Conservation (phyloP, 2,329 filamentous ascomycete genomes). For the Penicillium sp. region DNA sequence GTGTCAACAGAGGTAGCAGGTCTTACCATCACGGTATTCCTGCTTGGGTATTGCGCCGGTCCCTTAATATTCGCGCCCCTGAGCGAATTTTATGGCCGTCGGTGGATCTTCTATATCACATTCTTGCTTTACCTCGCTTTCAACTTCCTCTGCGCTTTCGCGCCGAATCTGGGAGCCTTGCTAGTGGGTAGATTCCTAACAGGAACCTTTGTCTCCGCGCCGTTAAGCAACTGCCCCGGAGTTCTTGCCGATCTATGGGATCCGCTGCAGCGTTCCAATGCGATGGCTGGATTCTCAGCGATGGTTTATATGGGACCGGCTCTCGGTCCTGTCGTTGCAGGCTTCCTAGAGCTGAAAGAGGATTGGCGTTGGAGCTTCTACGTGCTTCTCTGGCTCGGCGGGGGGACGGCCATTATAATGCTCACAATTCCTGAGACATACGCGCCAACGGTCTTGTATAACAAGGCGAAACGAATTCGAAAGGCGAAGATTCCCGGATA, state of each 20-base stretch:
- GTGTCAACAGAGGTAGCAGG: slow-evolving; percentile 50
- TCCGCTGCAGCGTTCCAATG: slow-evolving; percentile 52
- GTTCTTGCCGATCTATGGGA: slow-evolving; percentile 57
- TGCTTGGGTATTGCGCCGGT: slow-evolving; percentile 63
- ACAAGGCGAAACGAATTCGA: slow-evolving; percentile 56
- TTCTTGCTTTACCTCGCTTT: slow-evolving; percentile 43
- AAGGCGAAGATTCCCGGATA: slow-evolving; percentile 51
- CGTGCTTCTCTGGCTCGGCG: slow-evolving; percentile 43
- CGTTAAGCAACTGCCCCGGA: slow-evolving; percentile 46
- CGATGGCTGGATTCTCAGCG: slow-evolving; percentile 54
- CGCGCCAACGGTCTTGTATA: slow-evolving; percentile 50
- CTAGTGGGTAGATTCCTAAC: slow-evolving; percentile 57
- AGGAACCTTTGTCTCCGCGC: slow-evolving; percentile 55
- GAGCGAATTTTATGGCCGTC: slow-evolving; percentile 60
- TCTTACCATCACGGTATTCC: slow-evolving; percentile 62
- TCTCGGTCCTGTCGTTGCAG: slow-evolving; percentile 55
- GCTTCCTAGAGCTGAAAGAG: slow-evolving; percentile 57
- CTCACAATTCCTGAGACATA: slow-evolving; percentile 61
- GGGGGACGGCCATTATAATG: slow-evolving; percentile 44
- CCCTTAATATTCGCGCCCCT: slow-evolving; percentile 64
- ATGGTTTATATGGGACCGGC: slow-evolving; percentile 57
- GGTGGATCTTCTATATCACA: slow-evolving; percentile 49
- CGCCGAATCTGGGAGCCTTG: slow-evolving; percentile 53
- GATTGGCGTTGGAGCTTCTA: slow-evolving; percentile 49
- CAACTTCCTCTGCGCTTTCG: slow-evolving; percentile 49